Percentiles rank a stretch among this genome's conserved stretches.
These are phyloP conservation scores for Ascochyta lentis DNA, from an alignment of 2,329 filamentous ascomycete species.

Conservation along the genomic window DNA sequence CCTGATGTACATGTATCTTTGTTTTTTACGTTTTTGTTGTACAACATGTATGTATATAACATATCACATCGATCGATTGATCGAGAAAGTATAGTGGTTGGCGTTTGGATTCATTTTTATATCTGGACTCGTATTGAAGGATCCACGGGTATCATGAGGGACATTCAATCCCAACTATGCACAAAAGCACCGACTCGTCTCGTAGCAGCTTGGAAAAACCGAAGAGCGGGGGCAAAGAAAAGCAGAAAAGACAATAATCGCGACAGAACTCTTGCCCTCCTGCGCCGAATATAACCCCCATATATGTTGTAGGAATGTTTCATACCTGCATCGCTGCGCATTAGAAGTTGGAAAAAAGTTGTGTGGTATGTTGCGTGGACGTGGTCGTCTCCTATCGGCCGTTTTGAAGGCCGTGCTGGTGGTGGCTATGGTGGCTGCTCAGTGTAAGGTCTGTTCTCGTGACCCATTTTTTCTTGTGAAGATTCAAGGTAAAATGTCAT, in stretches of 20 bases:
- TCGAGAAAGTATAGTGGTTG: slow-evolving; percentile 11
- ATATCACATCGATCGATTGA: too few relatives aligned
- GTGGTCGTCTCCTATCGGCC: background rate
- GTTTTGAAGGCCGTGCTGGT: background rate
- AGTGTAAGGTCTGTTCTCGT: slow-evolving; percentile 10
- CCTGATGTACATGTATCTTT: too few relatives aligned
- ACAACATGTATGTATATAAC: too few relatives aligned
- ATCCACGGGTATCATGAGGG: slow-evolving; percentile 35
- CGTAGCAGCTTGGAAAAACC: slow-evolving; percentile 4
- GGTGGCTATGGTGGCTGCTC: background rate
- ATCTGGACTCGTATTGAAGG: slow-evolving; percentile 22
- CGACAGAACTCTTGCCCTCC: slow-evolving; percentile 3
- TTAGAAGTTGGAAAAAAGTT: slow-evolving; percentile 10
- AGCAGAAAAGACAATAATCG: slow-evolving; percentile 12
- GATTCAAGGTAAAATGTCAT: slow-evolving; percentile 1
- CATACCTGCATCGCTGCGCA: slow-evolving; percentile 20
- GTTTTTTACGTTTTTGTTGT: too few relatives aligned
- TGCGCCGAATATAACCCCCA: slow-evolving; percentile 11
- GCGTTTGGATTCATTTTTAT: slow-evolving; percentile 30
- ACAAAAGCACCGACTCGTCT: slow-evolving; percentile 19
- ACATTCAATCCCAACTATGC: slow-evolving; percentile 26
- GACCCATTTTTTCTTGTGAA: slow-evolving; percentile 11
- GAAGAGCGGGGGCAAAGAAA: slow-evolving; percentile 13
- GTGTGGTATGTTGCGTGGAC: background rate
- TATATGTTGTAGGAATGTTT: slow-evolving; percentile 21